Evolutionary conservation across 2,329 filamentous ascomycete genomes (phyloP).

Genomic region (Zelopaecilomyces penicillatus): DNA sequence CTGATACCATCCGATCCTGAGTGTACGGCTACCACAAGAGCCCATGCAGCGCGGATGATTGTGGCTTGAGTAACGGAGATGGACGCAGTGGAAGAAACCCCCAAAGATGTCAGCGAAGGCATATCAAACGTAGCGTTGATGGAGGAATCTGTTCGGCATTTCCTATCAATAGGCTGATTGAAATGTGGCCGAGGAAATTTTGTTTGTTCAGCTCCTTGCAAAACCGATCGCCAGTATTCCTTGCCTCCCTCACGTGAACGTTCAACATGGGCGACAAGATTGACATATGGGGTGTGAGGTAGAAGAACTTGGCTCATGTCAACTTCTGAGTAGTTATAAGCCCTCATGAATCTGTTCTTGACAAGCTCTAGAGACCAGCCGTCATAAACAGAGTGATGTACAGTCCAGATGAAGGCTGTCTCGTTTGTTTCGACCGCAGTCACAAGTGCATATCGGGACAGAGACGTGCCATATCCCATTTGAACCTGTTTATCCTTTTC

Average conservation of each 20-base stretch:
- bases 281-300: too few species aligned
- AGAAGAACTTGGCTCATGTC: too few species aligned
- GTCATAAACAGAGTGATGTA: slow-evolving; percentile 2
- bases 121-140: neutral
- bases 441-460: slow-evolving; percentile 3
- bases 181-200: too few species aligned
- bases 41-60: slow-evolving; percentile 6
- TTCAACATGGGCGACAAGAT: too few species aligned
- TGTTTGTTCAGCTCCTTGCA: too few species aligned
- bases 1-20: neutral
- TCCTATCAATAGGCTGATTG: neutral
- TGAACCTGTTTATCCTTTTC: neutral
- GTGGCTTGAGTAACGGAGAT: neutral
- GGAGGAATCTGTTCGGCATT: neutral
- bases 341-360: too few species aligned
- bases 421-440: neutral
- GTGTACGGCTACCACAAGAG: slow-evolving; percentile 5
- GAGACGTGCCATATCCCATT: slow-evolving; percentile 1
- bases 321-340: too few species aligned
- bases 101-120: too few species aligned
- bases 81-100: too few species aligned
- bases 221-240: too few species aligned
- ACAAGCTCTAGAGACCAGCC: slow-evolving; percentile 1
- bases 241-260: too few species aligned
- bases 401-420: neutral